Conservation (phyloP, 768 basidiomycete species). For the Suillus discolor region DNA sequence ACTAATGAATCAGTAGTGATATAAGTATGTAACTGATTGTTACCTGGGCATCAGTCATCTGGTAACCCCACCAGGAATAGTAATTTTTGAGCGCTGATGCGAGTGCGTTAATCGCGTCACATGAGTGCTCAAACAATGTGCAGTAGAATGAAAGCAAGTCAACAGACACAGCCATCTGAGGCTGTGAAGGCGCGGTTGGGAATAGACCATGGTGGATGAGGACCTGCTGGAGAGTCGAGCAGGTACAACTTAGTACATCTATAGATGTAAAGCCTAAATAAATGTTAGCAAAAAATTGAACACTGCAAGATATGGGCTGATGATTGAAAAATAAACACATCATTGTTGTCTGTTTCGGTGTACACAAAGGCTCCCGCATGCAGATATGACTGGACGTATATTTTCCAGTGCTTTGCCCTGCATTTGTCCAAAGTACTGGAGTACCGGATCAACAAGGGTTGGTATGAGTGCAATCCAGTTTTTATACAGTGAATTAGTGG, state of each 20-base stretch:
- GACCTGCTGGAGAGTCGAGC: background rate
- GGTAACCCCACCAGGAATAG: slow-evolving; percentile 18
- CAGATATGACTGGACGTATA: background rate
- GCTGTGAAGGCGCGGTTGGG: slow-evolving; percentile 28
- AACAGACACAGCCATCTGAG: slow-evolving; percentile 22
- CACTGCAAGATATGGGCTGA: background rate
- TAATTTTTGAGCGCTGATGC: background rate
- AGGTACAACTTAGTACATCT: background rate
- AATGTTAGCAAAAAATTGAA: background rate
- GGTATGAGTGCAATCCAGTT: background rate
- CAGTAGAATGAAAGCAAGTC: slow-evolving; percentile 36
- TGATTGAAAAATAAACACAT: background rate
- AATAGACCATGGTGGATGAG: slow-evolving; percentile 31
- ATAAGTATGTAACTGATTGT: slow-evolving; percentile 12
- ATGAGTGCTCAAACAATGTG: slow-evolving; percentile 38
- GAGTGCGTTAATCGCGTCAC: slow-evolving; percentile 27
- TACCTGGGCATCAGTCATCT: background rate
- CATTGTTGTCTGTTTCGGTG: background rate
- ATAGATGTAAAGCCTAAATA: background rate
- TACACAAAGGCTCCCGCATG: background rate
- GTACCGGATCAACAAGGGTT: background rate
- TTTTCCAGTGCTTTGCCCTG: background rate
- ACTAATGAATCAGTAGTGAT: slow-evolving; percentile 8
- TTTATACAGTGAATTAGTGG: background rate
- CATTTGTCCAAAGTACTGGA: background rate